A percentile compares a stretch with the other conserved stretches of the same genome.
phyloP scores from a whole-genome alignment of 2,329 filamentous ascomycete genomes.

The Exutisphaerella laricina region DNA sequence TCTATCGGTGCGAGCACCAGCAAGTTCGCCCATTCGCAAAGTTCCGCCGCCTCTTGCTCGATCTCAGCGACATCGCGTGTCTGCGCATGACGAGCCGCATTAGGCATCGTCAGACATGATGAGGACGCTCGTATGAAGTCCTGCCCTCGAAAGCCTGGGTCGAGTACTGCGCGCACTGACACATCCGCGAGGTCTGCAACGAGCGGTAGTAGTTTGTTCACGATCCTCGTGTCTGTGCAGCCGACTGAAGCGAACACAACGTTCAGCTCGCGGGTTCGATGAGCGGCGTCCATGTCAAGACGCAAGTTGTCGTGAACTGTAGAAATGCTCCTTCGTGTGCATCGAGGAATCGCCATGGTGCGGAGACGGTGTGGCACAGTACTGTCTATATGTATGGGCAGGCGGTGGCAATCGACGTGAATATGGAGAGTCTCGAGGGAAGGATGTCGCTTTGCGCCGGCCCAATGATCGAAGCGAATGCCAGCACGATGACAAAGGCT shows the following conservation, averaged over 20 bases:
- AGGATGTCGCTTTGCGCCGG: not conserved
- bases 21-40: slow-evolving; percentile 84
- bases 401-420: not conserved
- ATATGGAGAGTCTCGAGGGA: not conserved
- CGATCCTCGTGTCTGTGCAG: slow-evolving; percentile 30
- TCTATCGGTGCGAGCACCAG: slow-evolving; percentile 80
- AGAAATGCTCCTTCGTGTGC: not conserved
- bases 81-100: slow-evolving; percentile 23
- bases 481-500: no score
- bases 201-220: slow-evolving; percentile 30
- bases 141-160: slow-evolving; percentile 30
- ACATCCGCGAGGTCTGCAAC: slow-evolving; percentile 32
- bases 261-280: slow-evolving; percentile 26
- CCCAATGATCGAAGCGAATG: not conserved
- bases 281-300: slow-evolving; percentile 10
- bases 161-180: slow-evolving; percentile 32
- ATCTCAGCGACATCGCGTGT: slow-evolving; percentile 26
- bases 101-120: slow-evolving; percentile 30
- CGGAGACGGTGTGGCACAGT: no score
- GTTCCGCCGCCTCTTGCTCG: slow-evolving; percentile 50
- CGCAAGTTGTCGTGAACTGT: not conserved
- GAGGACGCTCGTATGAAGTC: slow-evolving; percentile 32
- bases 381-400: not conserved
- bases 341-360: no score
- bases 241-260: slow-evolving; percentile 34